These are phyloP conservation scores for Suillus sp. DNA, from an alignment of 768 basidiomycete genomes.

Conservation along the genomic window DNA sequence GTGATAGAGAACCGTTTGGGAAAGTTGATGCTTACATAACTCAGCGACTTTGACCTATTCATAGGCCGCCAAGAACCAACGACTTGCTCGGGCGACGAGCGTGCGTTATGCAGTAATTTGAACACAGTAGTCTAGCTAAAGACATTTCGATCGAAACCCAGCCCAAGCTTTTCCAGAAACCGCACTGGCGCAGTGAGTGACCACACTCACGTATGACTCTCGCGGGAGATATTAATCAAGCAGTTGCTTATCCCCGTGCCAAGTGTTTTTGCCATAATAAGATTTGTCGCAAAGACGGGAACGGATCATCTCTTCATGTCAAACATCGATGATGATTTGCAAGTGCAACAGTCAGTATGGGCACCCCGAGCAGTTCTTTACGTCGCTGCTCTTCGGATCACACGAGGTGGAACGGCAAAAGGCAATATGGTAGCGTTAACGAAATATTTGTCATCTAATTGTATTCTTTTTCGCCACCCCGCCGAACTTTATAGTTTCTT, in stretches of 20 bases:
- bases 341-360: too few relatives aligned
- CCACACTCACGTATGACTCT: neutral
- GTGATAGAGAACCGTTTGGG: conserved; percentile 14
- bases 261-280: neutral
- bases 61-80: too few relatives aligned
- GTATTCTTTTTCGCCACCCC: conserved; percentile 1
- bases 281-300: neutral
- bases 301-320: neutral
- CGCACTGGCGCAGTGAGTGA: neutral
- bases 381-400: neutral
- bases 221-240: neutral
- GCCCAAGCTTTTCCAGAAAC: neutral
- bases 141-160: neutral
- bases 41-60: neutral
- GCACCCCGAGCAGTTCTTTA: neutral
- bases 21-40: neutral
- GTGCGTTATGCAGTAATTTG: neutral
- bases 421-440: neutral
- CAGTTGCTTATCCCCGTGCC: neutral
- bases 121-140: neutral
- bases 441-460: conserved; percentile 6
- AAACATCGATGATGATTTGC: neutral
- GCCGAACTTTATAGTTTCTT: neutral
- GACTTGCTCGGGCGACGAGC: neutral
- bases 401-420: neutral